Conservation (phyloP, 1,284 basidiomycete species). For the Leccinum pachyderme region DNA sequence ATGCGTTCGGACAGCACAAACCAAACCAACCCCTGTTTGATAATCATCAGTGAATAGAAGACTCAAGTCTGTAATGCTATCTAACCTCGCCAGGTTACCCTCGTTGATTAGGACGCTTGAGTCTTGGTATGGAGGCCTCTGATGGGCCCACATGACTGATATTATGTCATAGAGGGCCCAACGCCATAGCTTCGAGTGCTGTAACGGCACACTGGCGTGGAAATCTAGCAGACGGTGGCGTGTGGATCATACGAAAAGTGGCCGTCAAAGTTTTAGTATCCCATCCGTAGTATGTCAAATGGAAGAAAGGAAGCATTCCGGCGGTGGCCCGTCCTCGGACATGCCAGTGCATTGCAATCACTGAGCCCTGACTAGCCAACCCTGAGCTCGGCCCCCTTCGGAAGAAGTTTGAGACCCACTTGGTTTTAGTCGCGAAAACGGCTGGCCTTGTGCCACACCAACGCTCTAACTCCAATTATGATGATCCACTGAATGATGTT, state of each 20-base stretch:
- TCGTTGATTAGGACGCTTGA: background rate
- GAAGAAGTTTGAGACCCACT: background rate
- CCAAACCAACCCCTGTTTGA: background rate
- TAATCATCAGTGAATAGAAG: background rate
- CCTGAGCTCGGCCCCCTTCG: background rate
- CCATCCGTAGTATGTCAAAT: constrained; percentile 2
- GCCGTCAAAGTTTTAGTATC: background rate
- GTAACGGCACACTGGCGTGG: background rate
- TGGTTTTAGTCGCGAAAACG: background rate
- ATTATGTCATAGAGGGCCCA: background rate
- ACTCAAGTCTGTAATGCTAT: background rate
- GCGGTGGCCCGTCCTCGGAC: background rate
- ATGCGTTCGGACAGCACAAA: background rate
- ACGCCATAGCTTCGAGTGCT: background rate
- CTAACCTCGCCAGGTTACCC: background rate
- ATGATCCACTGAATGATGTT: background rate
- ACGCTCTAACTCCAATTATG: background rate
- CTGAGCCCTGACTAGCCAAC: background rate
- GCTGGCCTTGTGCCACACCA: background rate
- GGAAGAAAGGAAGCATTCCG: background rate
- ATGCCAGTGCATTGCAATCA: background rate
- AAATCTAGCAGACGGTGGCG: background rate
- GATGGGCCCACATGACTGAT: background rate
- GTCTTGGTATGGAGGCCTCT: background rate
- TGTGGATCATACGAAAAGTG: background rate